These are phyloP conservation scores for Nemania abortiva DNA, from an alignment of 2,329 filamentous ascomycete genomes.

Conservation along the genomic window DNA sequence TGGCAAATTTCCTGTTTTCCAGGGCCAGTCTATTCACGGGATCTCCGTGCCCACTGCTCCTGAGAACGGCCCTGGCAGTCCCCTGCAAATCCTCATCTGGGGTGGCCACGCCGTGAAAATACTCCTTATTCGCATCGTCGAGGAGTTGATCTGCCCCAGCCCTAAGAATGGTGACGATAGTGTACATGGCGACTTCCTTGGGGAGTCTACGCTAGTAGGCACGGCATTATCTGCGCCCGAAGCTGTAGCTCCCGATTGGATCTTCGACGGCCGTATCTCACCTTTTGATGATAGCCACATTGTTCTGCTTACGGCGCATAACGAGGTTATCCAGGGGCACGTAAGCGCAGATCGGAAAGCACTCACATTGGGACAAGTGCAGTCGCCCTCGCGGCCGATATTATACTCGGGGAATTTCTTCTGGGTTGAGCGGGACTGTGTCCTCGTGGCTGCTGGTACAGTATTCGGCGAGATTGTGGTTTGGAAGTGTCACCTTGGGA, in stretches of 20 bases:
- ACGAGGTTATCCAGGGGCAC: constrained; percentile 74
- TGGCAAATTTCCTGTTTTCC: constrained; percentile 67
- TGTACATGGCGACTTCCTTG: not conserved
- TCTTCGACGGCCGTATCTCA: constrained; percentile 74
- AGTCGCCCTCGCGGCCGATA: constrained; percentile 81
- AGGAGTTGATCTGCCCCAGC: constrained; percentile 31
- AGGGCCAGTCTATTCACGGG: constrained; percentile 79
- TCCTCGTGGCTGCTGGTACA: constrained; percentile 88
- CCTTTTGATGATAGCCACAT: constrained; percentile 58
- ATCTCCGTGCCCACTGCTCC: constrained; percentile 61
- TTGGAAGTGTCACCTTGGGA: constrained; percentile 76
- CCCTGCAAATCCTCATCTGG: constrained; percentile 70
- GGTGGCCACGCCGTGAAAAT: constrained; percentile 72
- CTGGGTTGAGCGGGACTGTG: constrained; percentile 67
- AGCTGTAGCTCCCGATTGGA: constrained; percentile 76
- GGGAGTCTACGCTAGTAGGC: constrained; percentile 23
- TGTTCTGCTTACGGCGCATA: constrained; percentile 85
- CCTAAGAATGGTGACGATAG: not conserved
- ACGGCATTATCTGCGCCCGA: constrained; percentile 50
- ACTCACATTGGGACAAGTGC: constrained; percentile 62
- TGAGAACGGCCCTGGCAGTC: not conserved
- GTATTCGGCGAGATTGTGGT: constrained; percentile 94
- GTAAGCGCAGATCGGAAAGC: constrained; percentile 34
- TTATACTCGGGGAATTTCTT: constrained; percentile 85
- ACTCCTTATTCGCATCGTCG: constrained; percentile 52